Evolutionary conservation across 495 filamentous ascomycete genomes (phyloP).

Genomic region (Trichodelitschia bisporula): DNA sequence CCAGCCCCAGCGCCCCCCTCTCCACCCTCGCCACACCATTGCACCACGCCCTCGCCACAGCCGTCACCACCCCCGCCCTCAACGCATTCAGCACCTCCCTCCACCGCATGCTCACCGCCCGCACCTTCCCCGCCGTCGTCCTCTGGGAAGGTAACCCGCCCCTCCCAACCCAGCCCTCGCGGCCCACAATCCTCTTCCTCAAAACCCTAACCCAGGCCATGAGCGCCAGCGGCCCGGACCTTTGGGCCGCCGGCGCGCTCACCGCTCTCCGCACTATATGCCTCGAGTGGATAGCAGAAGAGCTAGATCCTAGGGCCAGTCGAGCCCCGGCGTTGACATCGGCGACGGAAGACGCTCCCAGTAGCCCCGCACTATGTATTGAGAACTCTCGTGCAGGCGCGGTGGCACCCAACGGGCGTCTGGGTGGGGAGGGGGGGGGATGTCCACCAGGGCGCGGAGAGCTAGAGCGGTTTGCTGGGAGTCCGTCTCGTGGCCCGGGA

Average conservation of each 20-base stretch:
- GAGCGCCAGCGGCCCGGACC: slow-evolving; percentile 42
- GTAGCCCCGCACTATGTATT: too few relatives aligned
- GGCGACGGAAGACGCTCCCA: too few relatives aligned
- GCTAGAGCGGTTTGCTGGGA: slow-evolving; percentile 1
- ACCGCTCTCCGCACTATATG: slow-evolving; percentile 27
- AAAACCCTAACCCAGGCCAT: slow-evolving; percentile 38
- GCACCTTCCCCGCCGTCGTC: slow-evolving; percentile 7
- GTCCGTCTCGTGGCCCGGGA: too few relatives aligned
- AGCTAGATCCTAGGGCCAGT: too few relatives aligned
- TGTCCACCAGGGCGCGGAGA: too few relatives aligned
- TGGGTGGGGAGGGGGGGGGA: too few relatives aligned
- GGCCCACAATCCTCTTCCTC: slow-evolving; percentile 49
- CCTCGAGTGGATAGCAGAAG: slow-evolving; percentile 20
- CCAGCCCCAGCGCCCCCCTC: slow-evolving; percentile 13
- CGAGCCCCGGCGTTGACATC: too few relatives aligned
- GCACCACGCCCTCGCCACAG: slow-evolving; percentile 6
- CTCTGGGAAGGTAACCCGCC: slow-evolving; percentile 61
- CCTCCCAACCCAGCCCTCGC: slow-evolving; percentile 62
- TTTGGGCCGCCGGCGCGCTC: slow-evolving; percentile 61
- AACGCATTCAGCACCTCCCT: slow-evolving; percentile 2
- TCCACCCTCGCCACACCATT: slow-evolving; percentile 4
- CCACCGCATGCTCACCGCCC: background rate
- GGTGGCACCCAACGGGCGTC: too few relatives aligned
- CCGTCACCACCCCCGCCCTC: slow-evolving; percentile 2
- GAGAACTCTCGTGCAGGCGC: too few relatives aligned